Evolutionary conservation across 495 filamentous ascomycete species (phyloP).

Genomic region (Penicillium alfredii): DNA sequence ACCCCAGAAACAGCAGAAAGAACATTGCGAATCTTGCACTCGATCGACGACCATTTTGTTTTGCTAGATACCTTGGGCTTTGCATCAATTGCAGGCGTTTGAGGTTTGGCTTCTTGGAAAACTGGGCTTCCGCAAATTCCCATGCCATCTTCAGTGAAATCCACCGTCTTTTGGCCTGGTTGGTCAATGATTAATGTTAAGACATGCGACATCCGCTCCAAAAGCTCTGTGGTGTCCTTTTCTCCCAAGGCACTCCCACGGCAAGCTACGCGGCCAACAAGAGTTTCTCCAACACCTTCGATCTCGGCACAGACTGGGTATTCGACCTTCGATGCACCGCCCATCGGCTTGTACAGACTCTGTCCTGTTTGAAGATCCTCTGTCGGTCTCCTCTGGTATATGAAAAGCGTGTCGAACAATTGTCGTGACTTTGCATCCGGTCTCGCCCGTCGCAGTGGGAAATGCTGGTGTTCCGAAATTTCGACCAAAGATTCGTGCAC

Average conservation of each 20-base stretch:
- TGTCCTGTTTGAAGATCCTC: neutral
- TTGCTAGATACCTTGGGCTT: neutral
- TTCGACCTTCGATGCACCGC: conserved; percentile 58
- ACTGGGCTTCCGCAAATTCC: conserved; percentile 49
- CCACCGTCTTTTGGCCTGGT: conserved; percentile 44
- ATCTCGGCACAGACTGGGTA: conserved; percentile 78
- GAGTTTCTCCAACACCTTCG: conserved; percentile 47
- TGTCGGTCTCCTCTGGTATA: conserved; percentile 57
- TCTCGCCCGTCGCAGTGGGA: conserved; percentile 31
- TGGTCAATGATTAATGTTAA: conserved; percentile 45
- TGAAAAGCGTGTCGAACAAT: conserved; percentile 80
- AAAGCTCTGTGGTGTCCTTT: conserved; percentile 37
- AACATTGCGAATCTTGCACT: conserved; percentile 51
- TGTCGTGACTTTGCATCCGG: conserved; percentile 18
- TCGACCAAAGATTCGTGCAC: conserved; percentile 59
- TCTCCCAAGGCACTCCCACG: conserved; percentile 47
- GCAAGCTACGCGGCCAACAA: conserved; percentile 67
- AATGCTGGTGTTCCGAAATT: conserved; percentile 52
- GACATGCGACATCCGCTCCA: conserved; percentile 49
- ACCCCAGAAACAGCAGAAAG: conserved; percentile 60
- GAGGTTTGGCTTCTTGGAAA: conserved; percentile 14
- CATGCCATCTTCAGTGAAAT: conserved; percentile 37
- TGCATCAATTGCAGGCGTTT: neutral
- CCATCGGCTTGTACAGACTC: conserved; percentile 49
- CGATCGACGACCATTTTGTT: conserved; percentile 22